These are phyloP conservation scores for Didymella glomerata DNA, from an alignment of 2,329 filamentous ascomycete genomes.

Conservation along the genomic window DNA sequence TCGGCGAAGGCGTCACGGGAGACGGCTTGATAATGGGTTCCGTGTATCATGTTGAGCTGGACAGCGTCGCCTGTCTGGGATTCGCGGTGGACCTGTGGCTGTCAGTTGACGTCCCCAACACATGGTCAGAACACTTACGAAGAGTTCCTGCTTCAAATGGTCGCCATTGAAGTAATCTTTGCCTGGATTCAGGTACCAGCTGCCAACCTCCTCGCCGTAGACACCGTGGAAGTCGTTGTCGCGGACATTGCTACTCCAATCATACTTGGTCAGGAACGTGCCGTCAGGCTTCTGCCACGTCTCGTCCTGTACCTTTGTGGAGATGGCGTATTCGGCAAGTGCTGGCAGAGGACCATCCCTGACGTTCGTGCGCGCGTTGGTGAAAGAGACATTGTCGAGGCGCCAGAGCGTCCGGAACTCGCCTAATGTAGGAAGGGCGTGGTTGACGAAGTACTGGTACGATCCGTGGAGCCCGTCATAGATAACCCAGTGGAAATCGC, in stretches of 20 bases:
- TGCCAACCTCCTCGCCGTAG: slow-evolving; percentile 60
- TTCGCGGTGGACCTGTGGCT: slow-evolving; percentile 56
- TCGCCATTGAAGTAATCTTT: slow-evolving; percentile 64
- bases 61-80: slow-evolving; percentile 61
- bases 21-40: slow-evolving; percentile 53
- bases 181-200: slow-evolving; percentile 61
- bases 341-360: slow-evolving; percentile 58
- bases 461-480: slow-evolving; percentile 59
- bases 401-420: slow-evolving; percentile 62
- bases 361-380: slow-evolving; percentile 56
- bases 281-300: slow-evolving; percentile 61
- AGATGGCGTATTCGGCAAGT: slow-evolving; percentile 54
- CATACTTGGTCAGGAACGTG: slow-evolving; percentile 63
- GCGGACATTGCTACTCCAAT: slow-evolving; percentile 54
- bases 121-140: slow-evolving; percentile 39
- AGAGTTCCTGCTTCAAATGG: slow-evolving; percentile 63
- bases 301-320: slow-evolving; percentile 63
- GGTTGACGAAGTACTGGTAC: slow-evolving; percentile 66
- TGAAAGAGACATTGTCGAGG: slow-evolving; percentile 60
- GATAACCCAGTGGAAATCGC: slow-evolving; percentile 64
- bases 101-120: slow-evolving; percentile 2
- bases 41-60: slow-evolving; percentile 64
- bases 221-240: slow-evolving; percentile 60
- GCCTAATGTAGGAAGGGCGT: slow-evolving; percentile 57
- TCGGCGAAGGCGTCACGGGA: slow-evolving; percentile 47